A percentile compares a stretch with the other conserved stretches of the same genome.
Conservation (phyloP, 1,284 basidiomycete species). For the Ceratobasidium theobromae region DNA sequence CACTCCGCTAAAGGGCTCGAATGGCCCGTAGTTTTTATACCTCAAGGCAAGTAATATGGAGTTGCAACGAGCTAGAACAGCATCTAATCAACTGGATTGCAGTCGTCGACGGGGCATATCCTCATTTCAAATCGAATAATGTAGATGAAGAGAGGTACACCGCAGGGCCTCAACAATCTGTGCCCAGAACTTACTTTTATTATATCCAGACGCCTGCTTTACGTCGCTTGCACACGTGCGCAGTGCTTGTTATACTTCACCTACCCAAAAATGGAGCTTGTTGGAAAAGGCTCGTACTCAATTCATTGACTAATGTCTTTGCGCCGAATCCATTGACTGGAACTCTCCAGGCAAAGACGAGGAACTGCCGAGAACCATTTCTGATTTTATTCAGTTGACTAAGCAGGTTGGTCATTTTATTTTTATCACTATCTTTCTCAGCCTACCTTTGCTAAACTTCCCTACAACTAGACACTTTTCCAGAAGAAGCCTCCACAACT, state of each 20-base stretch:
- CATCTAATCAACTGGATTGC: not conserved
- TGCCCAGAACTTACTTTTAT: not conserved
- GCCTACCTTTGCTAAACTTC: too few relatives aligned
- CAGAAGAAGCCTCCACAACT: too few relatives aligned
- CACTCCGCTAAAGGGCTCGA: conserved; percentile 92
- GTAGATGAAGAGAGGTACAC: conserved; percentile 76
- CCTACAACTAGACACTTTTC: too few relatives aligned
- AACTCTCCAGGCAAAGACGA: too few relatives aligned
- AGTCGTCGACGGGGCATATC: conserved; percentile 80
- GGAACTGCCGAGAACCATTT: too few relatives aligned
- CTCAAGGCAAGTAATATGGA: conserved; percentile 54
- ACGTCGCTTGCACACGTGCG: conserved; percentile 89
- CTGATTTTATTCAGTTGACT: too few relatives aligned
- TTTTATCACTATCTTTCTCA: too few relatives aligned
- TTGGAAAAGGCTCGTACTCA: too few relatives aligned
- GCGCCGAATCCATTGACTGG: too few relatives aligned
- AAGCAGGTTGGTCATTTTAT: too few relatives aligned
- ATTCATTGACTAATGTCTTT: too few relatives aligned
- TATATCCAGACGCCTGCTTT: conserved; percentile 66
- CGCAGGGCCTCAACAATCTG: not conserved
- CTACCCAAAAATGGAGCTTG: conserved; percentile 41
- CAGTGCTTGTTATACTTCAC: conserved; percentile 73
- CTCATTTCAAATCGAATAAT: conserved; percentile 78
- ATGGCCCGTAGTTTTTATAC: conserved; percentile 87
- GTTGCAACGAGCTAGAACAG: not conserved